Evolutionary conservation across 2,329 filamentous ascomycete genomes (phyloP).

Genomic region (Fusarium verrucosum): DNA sequence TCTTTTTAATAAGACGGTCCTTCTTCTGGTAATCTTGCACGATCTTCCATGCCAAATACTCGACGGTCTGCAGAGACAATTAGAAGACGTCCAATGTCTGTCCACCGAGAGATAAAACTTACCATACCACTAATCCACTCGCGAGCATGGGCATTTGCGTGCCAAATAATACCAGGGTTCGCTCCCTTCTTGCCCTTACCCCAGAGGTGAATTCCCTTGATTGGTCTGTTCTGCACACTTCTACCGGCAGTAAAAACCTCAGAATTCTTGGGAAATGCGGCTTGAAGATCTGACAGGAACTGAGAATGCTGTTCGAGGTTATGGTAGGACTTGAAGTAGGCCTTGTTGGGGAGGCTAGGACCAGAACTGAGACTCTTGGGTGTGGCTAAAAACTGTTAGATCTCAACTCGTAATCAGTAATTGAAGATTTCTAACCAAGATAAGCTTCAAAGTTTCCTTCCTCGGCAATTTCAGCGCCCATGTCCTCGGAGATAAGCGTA

Average conservation of each 20-base stretch:
- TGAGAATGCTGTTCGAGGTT: conserved; percentile 59
- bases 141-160: conserved; percentile 67
- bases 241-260: conserved; percentile 60
- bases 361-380: not conserved
- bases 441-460: conserved; percentile 38
- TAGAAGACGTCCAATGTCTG: accelerated
- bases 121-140: conserved; percentile 69
- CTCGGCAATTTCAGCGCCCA: conserved; percentile 39
- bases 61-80: conserved; percentile 20
- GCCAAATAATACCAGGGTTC: conserved; percentile 64
- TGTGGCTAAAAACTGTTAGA: not conserved
- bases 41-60: conserved; percentile 37
- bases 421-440: not conserved
- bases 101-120: accelerated
- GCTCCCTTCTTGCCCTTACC: conserved; percentile 55
- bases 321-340: conserved; percentile 65
- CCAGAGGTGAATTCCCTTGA: conserved; percentile 69
- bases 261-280: conserved; percentile 54
- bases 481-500: conserved; percentile 35
- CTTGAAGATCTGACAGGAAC: conserved; percentile 58
- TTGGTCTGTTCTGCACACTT: conserved; percentile 59
- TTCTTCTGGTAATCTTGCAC: conserved; percentile 36
- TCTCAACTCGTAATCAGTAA: accelerated
- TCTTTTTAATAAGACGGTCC: conserved; percentile 12
- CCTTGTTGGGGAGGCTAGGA: conserved; percentile 12